phyloP scores from a whole-genome alignment of 129 eudicot species.

The Chrysanthemum seticuspe region DNA sequence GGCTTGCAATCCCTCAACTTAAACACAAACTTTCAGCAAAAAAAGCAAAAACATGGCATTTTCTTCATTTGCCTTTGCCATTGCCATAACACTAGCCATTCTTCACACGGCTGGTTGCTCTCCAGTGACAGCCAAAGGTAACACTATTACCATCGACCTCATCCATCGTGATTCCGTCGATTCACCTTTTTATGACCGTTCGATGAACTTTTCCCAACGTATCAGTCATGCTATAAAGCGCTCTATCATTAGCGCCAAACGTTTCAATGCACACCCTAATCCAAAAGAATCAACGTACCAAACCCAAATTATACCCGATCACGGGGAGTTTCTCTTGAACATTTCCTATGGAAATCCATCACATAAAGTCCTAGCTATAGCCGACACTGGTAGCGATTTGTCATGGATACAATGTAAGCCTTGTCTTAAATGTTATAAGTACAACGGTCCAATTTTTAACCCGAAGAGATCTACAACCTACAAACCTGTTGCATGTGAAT shows the following conservation, averaged over 20 bases:
- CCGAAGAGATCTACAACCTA: constrained; percentile 33
- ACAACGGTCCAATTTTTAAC: constrained; percentile 27
- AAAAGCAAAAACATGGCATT: constrained; percentile 19
- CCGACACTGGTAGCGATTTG: constrained; percentile 40
- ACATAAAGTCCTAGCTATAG: constrained; percentile 28
- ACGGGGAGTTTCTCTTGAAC: constrained; percentile 39
- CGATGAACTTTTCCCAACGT: constrained; percentile 25
- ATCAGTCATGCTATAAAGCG: constrained; percentile 30
- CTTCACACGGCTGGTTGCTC: neutral
- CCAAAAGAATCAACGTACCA: constrained; percentile 4
- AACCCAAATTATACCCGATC: constrained; percentile 28
- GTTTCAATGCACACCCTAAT: neutral
- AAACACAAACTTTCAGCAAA: constrained; percentile 9
- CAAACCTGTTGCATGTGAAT: constrained; percentile 22
- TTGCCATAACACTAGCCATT: constrained; percentile 23
- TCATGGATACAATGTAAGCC: constrained; percentile 45
- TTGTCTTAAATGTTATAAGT: constrained; percentile 33
- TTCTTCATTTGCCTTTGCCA: constrained; percentile 17
- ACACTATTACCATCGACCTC: constrained; percentile 28
- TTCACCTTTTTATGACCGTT: constrained; percentile 35
- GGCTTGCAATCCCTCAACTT: too few species aligned
- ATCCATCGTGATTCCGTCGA: constrained; percentile 36
- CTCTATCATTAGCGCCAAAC: constrained; percentile 27
- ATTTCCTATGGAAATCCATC: constrained; percentile 33
- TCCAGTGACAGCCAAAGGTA: neutral